These are phyloP conservation scores for Cladosporium phlei DNA, from an alignment of 2,329 filamentous ascomycete species.

Conservation along the genomic window DNA sequence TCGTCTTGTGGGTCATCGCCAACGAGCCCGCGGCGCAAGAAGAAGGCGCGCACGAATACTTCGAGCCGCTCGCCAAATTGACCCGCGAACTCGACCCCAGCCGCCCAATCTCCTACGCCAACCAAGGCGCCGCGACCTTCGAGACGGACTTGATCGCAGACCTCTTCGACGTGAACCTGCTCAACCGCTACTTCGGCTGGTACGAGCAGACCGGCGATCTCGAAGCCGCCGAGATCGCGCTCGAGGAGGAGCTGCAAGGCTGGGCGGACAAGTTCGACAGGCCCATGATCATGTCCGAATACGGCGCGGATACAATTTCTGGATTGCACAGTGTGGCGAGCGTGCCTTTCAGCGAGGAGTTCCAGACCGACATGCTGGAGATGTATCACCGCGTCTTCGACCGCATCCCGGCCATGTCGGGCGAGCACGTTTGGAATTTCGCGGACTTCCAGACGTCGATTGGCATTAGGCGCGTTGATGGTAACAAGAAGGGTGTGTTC, in stretches of 20 bases:
- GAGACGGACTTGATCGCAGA: slow-evolving; percentile 7
- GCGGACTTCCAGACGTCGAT: slow-evolving; percentile 10
- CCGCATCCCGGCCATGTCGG: not conserved
- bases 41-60: slow-evolving; percentile 9
- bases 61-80: slow-evolving; percentile 4
- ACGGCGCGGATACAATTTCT: slow-evolving; percentile 10
- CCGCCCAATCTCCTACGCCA: slow-evolving; percentile 3
- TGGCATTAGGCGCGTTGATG: slow-evolving; percentile 3
- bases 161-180: slow-evolving; percentile 3
- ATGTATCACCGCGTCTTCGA: slow-evolving; percentile 12
- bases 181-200: slow-evolving; percentile 13
- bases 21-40: slow-evolving; percentile 10
- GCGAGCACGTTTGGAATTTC: slow-evolving; percentile 14
- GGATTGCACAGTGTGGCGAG: not conserved
- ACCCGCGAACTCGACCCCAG: slow-evolving; percentile 4
- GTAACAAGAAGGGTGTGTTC: slow-evolving; percentile 13
- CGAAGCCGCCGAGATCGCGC: slow-evolving; percentile 4
- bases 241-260: slow-evolving; percentile 1
- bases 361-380: slow-evolving; percentile 7
- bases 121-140: not conserved
- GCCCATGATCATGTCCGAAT: slow-evolving; percentile 12
- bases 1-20: slow-evolving; percentile 7
- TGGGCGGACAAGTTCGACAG: slow-evolving; percentile 4
- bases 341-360: slow-evolving; percentile 8
- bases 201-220: slow-evolving; percentile 7